Base-by-base conservation (phyloP, 371 early-diverging fungal species). In the Capniomyces stellatus region DNA sequence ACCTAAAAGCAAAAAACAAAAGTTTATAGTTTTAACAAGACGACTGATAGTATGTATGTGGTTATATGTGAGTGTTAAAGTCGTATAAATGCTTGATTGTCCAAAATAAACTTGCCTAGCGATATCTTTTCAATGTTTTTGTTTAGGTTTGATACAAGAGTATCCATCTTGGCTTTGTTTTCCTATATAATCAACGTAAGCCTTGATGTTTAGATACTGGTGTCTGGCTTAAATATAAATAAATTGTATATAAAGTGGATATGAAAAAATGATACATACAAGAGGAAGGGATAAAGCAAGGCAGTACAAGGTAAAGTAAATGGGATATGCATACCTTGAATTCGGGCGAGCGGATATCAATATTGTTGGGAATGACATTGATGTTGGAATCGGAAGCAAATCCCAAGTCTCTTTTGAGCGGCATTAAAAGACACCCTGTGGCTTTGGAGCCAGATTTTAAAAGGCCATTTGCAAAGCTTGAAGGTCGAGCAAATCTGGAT, bases 291-390 rank as follows among this genome's bases (percentile, higher is more conserved):
- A n/a, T n/a, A n/a, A n/a, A n/a, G n/a, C n/a, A n/a, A n/a, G n/a
- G n/a, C n/a, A n/a, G n/a, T n/a, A n/a, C n/a, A 10, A 35, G 35
- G 15, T 35, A 35, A 12, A 42, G 3, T n/a, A n/a, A 15, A n/a
- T n/a, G n/a, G n/a, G n/a, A n/a, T n/a, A n/a, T n/a, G n/a, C n/a
- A 55, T 70, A 87, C 89, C 75, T 83, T 79, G 76, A 92, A 94
- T 55, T 78, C 74, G 21, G 79, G 78, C 24, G 85, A 78, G 46
- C 82, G 75, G 13, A 77, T 73, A 67, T 92, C 91, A 35, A 89
- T 70, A 3, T 64, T 66, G 67, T 75, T 67, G 22, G 61, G 58
- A 24, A 70, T 62, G 22, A 62, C 63, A 13, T 27, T 51, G 21
- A 31, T 30, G 18, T 51, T 39, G 4, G 51, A 27, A 30, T 51